phyloP scores from a whole-genome alignment of 2,329 filamentous ascomycete species.

The Macrophomina phaseolina region DNA sequence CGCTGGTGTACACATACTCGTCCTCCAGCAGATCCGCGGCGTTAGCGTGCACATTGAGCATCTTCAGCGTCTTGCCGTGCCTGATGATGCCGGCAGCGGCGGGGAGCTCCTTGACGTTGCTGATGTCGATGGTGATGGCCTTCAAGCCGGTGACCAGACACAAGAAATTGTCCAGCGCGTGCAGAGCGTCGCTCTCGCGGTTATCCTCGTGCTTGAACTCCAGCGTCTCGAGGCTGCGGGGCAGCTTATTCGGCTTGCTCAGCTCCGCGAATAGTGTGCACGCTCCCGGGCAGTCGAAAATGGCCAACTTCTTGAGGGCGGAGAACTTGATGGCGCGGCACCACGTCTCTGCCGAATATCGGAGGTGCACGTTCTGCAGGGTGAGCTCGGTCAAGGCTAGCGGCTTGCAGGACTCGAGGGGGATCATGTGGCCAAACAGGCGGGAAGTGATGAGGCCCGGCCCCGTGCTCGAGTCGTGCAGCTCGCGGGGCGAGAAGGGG shows the following conservation, averaged over 20 bases:
- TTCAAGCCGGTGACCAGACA: slow-evolving; percentile 53
- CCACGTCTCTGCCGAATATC: slow-evolving; percentile 56
- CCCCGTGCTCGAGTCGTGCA: slow-evolving; percentile 54
- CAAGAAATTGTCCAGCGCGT: slow-evolving; percentile 55
- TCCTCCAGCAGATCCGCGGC: slow-evolving; percentile 50
- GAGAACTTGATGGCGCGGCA: slow-evolving; percentile 55
- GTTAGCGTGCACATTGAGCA: slow-evolving; percentile 52
- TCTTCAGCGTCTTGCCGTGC: slow-evolving; percentile 53
- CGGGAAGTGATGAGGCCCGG: slow-evolving; percentile 54
- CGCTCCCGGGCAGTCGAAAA: slow-evolving; percentile 53
- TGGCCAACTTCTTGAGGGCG: slow-evolving; percentile 48
- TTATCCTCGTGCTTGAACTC: slow-evolving; percentile 57
- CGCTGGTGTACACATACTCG: slow-evolving; percentile 51
- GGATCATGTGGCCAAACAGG: slow-evolving; percentile 54
- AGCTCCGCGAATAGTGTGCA: slow-evolving; percentile 55
- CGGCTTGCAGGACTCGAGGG: slow-evolving; percentile 54
- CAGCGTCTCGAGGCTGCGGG: slow-evolving; percentile 51
- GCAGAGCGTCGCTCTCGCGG: slow-evolving; percentile 52
- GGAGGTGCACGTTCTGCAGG: slow-evolving; percentile 52
- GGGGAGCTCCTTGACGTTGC: slow-evolving; percentile 49
- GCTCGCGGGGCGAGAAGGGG: slow-evolving; percentile 44
- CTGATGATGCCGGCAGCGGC: slow-evolving; percentile 50
- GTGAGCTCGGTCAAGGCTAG: slow-evolving; percentile 52
- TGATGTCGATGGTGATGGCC: slow-evolving; percentile 52
- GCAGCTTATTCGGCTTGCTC: slow-evolving; percentile 52